Evolutionary conservation across 352 stramenopile genomes (phyloP).

Genomic region (Globisporangium spinosum): DNA sequence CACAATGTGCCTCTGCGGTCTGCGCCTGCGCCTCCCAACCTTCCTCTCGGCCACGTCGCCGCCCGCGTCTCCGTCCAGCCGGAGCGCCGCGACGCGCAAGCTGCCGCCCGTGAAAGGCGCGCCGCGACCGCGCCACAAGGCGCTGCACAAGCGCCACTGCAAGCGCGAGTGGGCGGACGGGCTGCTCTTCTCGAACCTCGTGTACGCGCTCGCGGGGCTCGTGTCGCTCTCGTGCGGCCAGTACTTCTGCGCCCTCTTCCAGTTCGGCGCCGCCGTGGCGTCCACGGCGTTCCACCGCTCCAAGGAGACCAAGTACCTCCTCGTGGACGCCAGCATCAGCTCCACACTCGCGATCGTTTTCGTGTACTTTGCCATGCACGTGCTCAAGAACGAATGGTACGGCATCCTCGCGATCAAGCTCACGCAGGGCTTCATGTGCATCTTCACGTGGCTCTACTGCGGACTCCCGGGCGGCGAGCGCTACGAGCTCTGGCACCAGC

Average conservation of each 20-base stretch:
- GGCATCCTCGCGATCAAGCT: slow-evolving; percentile 67
- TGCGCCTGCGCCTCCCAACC: slow-evolving; percentile 21
- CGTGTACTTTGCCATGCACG: slow-evolving; percentile 61
- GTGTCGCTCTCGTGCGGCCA: slow-evolving; percentile 71
- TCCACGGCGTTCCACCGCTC: slow-evolving; percentile 80
- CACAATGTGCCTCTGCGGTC: slow-evolving; percentile 36
- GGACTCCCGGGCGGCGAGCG: slow-evolving; percentile 61
- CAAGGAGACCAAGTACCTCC: slow-evolving; percentile 80
- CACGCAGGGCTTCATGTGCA: slow-evolving; percentile 45
- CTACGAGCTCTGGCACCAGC: slow-evolving; percentile 80
- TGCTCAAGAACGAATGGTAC: slow-evolving; percentile 71
- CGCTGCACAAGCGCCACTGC: slow-evolving; percentile 23
- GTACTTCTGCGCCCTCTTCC: slow-evolving; percentile 68
- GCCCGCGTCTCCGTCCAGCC: slow-evolving; percentile 11
- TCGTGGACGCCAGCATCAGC: slow-evolving; percentile 76
- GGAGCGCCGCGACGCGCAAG: slow-evolving; percentile 28
- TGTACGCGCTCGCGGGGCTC: slow-evolving; percentile 66
- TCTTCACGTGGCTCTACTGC: slow-evolving; percentile 83
- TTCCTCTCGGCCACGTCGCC: slow-evolving; percentile 19
- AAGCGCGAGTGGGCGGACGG: slow-evolving; percentile 69
- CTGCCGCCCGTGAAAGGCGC: slow-evolving; percentile 23
- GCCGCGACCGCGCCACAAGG: slow-evolving; percentile 31
- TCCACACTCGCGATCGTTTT: slow-evolving; percentile 67
- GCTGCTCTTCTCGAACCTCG: slow-evolving; percentile 78
- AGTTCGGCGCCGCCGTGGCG: slow-evolving; percentile 62